Conservation (phyloP, 2,329 filamentous ascomycete species). For the Sphaerulina populicola region DNA sequence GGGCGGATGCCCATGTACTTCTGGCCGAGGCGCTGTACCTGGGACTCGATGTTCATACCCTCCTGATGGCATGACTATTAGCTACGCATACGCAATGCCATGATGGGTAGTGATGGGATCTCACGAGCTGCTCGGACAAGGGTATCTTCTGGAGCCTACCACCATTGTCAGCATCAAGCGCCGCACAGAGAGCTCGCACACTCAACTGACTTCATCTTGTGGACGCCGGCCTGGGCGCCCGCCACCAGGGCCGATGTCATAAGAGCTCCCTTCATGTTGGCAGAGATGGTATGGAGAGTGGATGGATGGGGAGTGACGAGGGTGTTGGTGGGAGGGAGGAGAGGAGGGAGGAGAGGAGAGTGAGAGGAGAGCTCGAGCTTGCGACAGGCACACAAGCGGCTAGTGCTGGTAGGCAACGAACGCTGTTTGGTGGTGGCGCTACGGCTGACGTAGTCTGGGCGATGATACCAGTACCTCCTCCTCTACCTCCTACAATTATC, state of each 20-base stretch:
- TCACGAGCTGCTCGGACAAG: slow-evolving; percentile 81
- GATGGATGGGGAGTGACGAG: slow-evolving; percentile 4
- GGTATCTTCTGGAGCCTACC: slow-evolving; percentile 72
- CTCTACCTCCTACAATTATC: neutral
- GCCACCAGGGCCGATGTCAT: slow-evolving; percentile 66
- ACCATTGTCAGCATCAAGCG: slow-evolving; percentile 12
- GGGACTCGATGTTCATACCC: slow-evolving; percentile 67
- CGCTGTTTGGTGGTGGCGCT: neutral
- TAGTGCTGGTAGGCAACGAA: neutral
- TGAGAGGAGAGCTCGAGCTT: neutral
- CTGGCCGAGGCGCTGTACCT: slow-evolving; percentile 76
- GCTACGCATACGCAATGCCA: slow-evolving; percentile 1
- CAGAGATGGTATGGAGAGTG: slow-evolving; percentile 8
- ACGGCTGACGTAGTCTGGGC: neutral
- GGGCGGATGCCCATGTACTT: slow-evolving; percentile 89
- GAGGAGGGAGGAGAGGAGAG: slow-evolving; percentile 2
- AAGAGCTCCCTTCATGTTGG: slow-evolving; percentile 74
- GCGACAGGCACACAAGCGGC: neutral
- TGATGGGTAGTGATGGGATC: slow-evolving; percentile 32
- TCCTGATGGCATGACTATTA: slow-evolving; percentile 45
- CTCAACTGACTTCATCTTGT: slow-evolving; percentile 58
- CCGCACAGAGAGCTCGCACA: neutral
- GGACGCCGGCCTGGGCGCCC: slow-evolving; percentile 59
- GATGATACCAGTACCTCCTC: neutral
- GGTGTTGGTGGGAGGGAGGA: slow-evolving; percentile 9